phyloP scores from a whole-genome alignment of 2,329 filamentous ascomycete genomes.

The Aspergillus neoniger region DNA sequence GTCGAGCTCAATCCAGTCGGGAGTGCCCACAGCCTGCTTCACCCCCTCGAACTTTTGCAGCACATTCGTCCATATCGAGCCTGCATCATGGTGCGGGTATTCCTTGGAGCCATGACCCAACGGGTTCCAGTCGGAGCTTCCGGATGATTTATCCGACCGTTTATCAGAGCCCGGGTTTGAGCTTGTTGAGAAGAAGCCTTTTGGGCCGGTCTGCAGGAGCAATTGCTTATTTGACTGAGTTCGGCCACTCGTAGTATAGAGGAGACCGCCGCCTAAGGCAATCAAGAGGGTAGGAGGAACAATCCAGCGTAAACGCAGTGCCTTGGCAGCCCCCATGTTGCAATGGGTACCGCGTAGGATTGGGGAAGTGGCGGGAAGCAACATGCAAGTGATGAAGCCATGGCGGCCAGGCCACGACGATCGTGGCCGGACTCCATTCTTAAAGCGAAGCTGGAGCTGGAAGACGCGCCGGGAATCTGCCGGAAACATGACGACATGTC shows the following conservation, averaged over 20 bases:
- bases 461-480: background rate
- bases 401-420: conserved; percentile 21
- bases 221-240: conserved; percentile 27
- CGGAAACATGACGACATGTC: conserved; percentile 31
- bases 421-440: conserved; percentile 13
- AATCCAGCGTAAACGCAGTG: conserved; percentile 38
- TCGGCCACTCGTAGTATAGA: conserved; percentile 30
- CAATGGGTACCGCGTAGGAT: conserved; percentile 24
- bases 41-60: conserved; percentile 48
- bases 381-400: conserved; percentile 27
- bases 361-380: conserved; percentile 15
- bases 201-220: conserved; percentile 23
- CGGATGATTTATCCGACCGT: conserved; percentile 10
- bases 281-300: conserved; percentile 37
- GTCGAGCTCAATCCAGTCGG: conserved; percentile 50
- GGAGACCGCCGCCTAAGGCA: conserved; percentile 28
- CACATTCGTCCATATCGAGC: conserved; percentile 52
- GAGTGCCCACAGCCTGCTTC: conserved; percentile 42
- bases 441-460: background rate
- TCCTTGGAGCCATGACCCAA: conserved; percentile 10
- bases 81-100: conserved; percentile 26
- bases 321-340: conserved; percentile 39
- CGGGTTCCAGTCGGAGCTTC: conserved; percentile 2
- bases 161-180: conserved; percentile 17
- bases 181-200: conserved; percentile 27